These are phyloP conservation scores for Leccinum variicolor DNA, from an alignment of 768 basidiomycete genomes.

Conservation along the genomic window DNA sequence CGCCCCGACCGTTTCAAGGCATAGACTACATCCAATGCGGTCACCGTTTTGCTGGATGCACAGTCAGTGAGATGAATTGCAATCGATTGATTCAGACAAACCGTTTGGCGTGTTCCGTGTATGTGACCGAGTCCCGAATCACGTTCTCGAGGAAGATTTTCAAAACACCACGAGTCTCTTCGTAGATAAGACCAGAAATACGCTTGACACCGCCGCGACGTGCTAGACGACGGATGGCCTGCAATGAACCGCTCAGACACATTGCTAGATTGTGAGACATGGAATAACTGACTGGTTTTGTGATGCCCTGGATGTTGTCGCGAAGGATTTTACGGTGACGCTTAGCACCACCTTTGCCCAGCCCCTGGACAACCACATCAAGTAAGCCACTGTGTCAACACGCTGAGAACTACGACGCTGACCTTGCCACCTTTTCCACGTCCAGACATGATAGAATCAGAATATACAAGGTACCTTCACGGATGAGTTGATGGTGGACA, in stretches of 20 bases:
- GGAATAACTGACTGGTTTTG: conserved; percentile 13
- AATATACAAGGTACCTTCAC: not conserved
- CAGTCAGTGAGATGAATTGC: not conserved
- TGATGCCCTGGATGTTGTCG: conserved; percentile 62
- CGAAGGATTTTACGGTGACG: conserved; percentile 83
- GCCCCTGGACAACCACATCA: conserved; percentile 42
- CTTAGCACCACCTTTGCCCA: conserved; percentile 84
- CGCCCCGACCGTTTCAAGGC: conserved; percentile 70
- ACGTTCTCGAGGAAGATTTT: conserved; percentile 84
- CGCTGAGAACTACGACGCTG: not conserved
- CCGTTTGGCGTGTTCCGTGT: conserved; percentile 90
- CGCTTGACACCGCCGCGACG: conserved; percentile 90
- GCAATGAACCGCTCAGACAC: not conserved
- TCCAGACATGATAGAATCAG: conserved; percentile 58
- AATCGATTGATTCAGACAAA: conserved; percentile 3
- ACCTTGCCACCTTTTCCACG: conserved; percentile 83
- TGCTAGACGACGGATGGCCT: conserved; percentile 69
- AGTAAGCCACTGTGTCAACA: not conserved
- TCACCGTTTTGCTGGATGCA: conserved; percentile 59
- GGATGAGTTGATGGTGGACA: not conserved
- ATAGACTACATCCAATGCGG: conserved; percentile 82
- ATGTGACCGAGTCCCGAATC: conserved; percentile 86
- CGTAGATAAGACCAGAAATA: conserved; percentile 82
- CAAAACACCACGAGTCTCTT: conserved; percentile 88
- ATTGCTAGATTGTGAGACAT: not conserved